Percentiles rank a stretch among this genome's conserved stretches.
Evolutionary conservation across 2,329 filamentous ascomycete species (phyloP).

Genomic region (Cephalotrichum gorgonifer): DNA sequence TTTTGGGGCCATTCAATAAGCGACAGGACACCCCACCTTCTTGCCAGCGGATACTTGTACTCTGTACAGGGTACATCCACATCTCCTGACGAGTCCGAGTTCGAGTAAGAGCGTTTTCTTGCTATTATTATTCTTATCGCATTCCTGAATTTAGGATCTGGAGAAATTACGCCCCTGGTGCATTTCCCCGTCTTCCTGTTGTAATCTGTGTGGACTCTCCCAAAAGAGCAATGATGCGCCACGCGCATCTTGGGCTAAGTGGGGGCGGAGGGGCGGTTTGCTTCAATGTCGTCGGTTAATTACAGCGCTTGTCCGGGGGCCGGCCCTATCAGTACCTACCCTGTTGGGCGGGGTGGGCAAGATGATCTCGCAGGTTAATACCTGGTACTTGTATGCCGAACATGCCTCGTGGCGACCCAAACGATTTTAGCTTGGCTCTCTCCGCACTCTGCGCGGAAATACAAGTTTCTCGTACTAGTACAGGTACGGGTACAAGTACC

Average conservation of each 20-base stretch:
- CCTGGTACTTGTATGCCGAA: too few relatives aligned
- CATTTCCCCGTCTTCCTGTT: background rate
- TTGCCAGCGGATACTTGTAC: background rate
- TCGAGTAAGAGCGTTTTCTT: too few relatives aligned
- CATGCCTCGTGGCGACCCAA: too few relatives aligned
- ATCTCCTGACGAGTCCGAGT: too few relatives aligned
- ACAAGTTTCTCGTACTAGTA: too few relatives aligned
- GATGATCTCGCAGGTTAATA: background rate
- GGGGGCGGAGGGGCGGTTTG: too few relatives aligned
- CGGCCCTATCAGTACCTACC: background rate
- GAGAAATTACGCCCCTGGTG: background rate
- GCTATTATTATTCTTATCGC: background rate
- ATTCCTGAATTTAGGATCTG: background rate
- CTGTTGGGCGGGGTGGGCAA: background rate
- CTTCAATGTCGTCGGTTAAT: background rate
- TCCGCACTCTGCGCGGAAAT: too few relatives aligned
- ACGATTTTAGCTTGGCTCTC: too few relatives aligned
- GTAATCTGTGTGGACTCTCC: background rate
- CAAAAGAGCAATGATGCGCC: background rate
- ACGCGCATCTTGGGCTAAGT: too few relatives aligned
- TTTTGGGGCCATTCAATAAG: background rate
- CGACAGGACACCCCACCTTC: background rate
- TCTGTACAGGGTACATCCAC: too few relatives aligned
- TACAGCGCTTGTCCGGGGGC: background rate
- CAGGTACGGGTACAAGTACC: too few relatives aligned